Evolutionary conservation across 768 basidiomycete species (phyloP), one percentile per base, ranked within the genome.

Genomic region (Vararia minispora): DNA sequence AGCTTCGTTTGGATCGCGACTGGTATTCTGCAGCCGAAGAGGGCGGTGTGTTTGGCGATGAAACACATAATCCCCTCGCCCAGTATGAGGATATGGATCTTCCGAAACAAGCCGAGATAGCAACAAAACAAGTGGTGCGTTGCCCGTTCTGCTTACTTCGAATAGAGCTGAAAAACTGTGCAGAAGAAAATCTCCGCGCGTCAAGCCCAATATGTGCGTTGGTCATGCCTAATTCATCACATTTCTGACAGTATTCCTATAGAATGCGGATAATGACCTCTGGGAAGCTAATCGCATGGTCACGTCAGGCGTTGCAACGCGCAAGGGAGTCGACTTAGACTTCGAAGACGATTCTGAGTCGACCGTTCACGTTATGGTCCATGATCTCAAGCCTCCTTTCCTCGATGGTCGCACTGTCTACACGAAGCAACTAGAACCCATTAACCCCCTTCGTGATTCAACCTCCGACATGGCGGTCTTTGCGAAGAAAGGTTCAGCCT

Each of bases 221-320:
- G 11, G 22, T 28, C 35, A 12, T 13, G 24, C 14, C 16, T 25
- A 30, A 25, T 38, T 12, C 29, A 26, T n/a, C 9, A 10, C 2
- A 14, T 17, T 18, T 28, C 40, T 29, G 44, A 57, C 29, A 52
- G 7, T 46, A 18, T 29, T 5, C 14, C 6, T 42, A 4, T 53
- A 92, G 87, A 97, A 98, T 51, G 89, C 89, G 17, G 95, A 99
- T 58, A 98, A 95, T 52, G 95, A 99, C 52, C 64, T 94, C 9
- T 99, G 95, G 95, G 95, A 99, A 65, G 86, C 86, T 6, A 98
- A 98, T 54, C 86, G 94, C 53, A 92, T 99, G 84, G 67, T 89
- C 8, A 89, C 88, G 0, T 98, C 95, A 3, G 95, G 95, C 52
- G 83, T 97, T 14, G 86, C 88, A 1, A 87, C 86, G 7, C 80